Evolutionary conservation across 208 protist species (phyloP), one percentile per base, ranked within the genome.

Genomic region (Crithidia acanthocephali): DNA sequence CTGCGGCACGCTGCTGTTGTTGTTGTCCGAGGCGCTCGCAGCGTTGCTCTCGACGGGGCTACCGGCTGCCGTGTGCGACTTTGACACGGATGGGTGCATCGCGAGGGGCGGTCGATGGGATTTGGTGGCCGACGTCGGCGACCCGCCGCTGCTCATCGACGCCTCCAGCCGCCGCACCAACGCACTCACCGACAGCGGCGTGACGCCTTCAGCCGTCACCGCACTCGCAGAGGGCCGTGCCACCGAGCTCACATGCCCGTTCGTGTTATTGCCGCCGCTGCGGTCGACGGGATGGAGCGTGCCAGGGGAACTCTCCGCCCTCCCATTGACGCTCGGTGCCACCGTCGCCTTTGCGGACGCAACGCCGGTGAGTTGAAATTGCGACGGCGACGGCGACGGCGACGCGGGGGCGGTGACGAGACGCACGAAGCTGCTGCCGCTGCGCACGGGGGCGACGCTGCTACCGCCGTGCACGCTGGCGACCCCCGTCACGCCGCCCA

Each of bases 341-440:
- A 53, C 16, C 15, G 23, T 28, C 6, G 9, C 18, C 4, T 9
- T n/a, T 15, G 44, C 44, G 23, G 28, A 18, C 3, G 28, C 25
- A 58, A 22, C 30, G 28, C 30, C 52, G 15, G 44, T n/a, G n/a
- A 53, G 23, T 15, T 37, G 52, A 6, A 32, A 8, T 11, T 37
- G 52, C 52, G 52, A 37, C 52, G 23, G 52, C 28, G 57, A 42
- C 40, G 33, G 15, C 6, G 57, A 28, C 3, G 40, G 28, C 40
- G 25, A 50, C 11, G 22, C 16, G 4, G 33, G 8, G 18, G 33
- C 16, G 33, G 55, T 22, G 2, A 50, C 40, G 33, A 45, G 45
- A 37, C 61, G 61, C 44, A 67, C 22, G 35, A 67, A 67, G 61
- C 61, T 57, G 61, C 61, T 32, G 61, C 61, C 48, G 61, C 61